Base-by-base conservation (phyloP, 208 protist genomes). In the Leishmania lainsoni region DNA sequence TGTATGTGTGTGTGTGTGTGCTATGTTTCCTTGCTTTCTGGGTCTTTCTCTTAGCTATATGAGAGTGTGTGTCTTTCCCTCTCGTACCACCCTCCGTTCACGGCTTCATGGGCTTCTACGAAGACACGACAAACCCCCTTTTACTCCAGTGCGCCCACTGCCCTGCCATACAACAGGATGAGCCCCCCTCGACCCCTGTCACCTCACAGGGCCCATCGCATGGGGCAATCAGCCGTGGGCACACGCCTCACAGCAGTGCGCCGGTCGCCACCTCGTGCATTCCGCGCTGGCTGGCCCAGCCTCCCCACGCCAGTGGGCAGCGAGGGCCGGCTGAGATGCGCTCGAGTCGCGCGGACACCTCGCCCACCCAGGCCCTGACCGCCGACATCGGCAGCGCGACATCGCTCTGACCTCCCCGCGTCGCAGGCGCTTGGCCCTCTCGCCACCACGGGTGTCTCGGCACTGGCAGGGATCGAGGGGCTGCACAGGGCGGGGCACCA, bases 31-130 rank as follows among this genome's bases (percentile, higher is more conserved):
- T n/a, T 26, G 26, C 42, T 3, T 29, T n/a, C 0, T 8, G n/a
- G 32, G 16, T 72, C 22, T 51, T 51, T n/a, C 39, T 26, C 65
- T 48, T 1, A 10, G 39, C 68, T 72, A 3, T 45, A 20, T 5
- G 32, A 26, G 32, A 6, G 22, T n/a, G 58, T n/a, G 10, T n/a
- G 58, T 29, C 52, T 56, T 56, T 9, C 52, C 16, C 16, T 3
- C 16, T 5, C 17, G 29, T 14, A 14, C 32, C 52, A 9, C 65
- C 65, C 32, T 45, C 65, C 17, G 5, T 39, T 45, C 20, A 17
- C 65, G 10, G 32, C 14, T 48, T 70, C 65, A 70, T 70, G 65
- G 65, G 65, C 65, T 70, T 70, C 32, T 70, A 39, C 65, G 35
- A 48, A 26, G 65, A 17, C 17, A 26, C 12, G 16, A 45, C 65